Evolutionary conservation across 371 early-diverging fungal genomes (phyloP).

Genomic region (Paraphysoderma sedebokerense): DNA sequence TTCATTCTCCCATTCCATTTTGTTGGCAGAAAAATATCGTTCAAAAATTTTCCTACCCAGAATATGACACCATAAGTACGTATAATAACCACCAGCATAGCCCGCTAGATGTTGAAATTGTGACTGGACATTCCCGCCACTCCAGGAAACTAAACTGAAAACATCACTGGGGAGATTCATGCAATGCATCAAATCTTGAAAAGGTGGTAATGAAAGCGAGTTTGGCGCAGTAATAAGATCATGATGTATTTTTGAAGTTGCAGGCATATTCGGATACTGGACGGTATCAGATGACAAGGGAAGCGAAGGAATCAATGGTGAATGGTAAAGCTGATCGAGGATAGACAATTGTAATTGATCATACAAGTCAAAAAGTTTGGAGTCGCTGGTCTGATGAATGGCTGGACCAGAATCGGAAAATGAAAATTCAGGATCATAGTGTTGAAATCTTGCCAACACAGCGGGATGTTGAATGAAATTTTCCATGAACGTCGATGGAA

Average conservation of each 20-base stretch:
- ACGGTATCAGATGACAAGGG: too few relatives aligned
- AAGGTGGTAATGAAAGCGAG: not conserved
- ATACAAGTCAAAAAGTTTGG: conserved; percentile 37
- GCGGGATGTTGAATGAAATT: conserved; percentile 59
- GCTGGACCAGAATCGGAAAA: conserved; percentile 6
- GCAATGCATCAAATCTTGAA: conserved; percentile 12
- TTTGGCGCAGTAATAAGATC: conserved; percentile 8
- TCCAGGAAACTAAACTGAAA: conserved; percentile 31
- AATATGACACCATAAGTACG: conserved; percentile 75
- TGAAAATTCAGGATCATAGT: conserved; percentile 34
- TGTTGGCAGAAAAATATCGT: conserved; percentile 38
- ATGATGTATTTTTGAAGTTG: conserved; percentile 4
- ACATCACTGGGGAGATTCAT: conserved; percentile 35
- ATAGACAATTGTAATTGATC: conserved; percentile 73
- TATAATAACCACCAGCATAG: conserved; percentile 86
- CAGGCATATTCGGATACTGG: too few relatives aligned
- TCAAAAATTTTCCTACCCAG: conserved; percentile 65
- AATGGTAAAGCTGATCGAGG: conserved; percentile 54
- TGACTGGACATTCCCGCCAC: conserved; percentile 52
- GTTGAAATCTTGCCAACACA: conserved; percentile 44
- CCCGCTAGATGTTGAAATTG: conserved; percentile 81
- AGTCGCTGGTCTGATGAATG: conserved; percentile 1
- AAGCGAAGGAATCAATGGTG: conserved; percentile 1
- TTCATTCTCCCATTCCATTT: conserved; percentile 22
- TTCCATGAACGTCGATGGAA: conserved; percentile 91